phyloP scores from a whole-genome alignment of 495 filamentous ascomycete genomes.

The Friedmanniomyces endolithicus region DNA sequence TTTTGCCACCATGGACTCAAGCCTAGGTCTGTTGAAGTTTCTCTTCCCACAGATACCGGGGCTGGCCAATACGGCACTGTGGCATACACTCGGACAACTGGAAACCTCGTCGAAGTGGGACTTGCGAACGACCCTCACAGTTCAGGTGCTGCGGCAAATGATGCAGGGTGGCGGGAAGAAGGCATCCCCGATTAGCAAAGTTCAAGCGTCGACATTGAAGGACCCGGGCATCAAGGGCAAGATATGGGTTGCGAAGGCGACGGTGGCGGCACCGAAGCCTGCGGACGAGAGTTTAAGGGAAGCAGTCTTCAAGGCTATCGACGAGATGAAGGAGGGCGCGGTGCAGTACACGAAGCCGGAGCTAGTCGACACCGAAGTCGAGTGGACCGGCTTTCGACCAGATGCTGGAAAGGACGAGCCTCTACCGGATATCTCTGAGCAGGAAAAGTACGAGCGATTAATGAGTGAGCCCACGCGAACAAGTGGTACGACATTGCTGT shows the following conservation, averaged over 20 bases:
- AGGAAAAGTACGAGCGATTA: slow-evolving; percentile 57
- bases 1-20: slow-evolving; percentile 4
- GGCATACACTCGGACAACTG: slow-evolving; percentile 54
- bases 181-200: slow-evolving; percentile 40
- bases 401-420: slow-evolving; percentile 42
- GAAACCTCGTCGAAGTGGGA: slow-evolving; percentile 62
- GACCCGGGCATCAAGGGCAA: slow-evolving; percentile 62
- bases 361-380: slow-evolving; percentile 54
- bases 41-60: slow-evolving; percentile 45
- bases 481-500: slow-evolving; percentile 58
- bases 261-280: slow-evolving; percentile 43
- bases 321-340: slow-evolving; percentile 40
- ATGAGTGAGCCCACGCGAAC: slow-evolving; percentile 49
- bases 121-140: slow-evolving; percentile 59
- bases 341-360: slow-evolving; percentile 41
- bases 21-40: slow-evolving; percentile 21
- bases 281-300: slow-evolving; percentile 42
- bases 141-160: slow-evolving; percentile 57
- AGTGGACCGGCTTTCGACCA: slow-evolving; percentile 53
- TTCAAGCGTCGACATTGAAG: slow-evolving; percentile 48
- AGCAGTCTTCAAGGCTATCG: slow-evolving; percentile 49
- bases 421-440: slow-evolving; percentile 50
- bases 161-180: slow-evolving; percentile 32
- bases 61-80: slow-evolving; percentile 51
- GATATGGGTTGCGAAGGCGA: slow-evolving; percentile 66